Percentiles rank a stretch among this genome's conserved stretches.
These are phyloP conservation scores for Hydrangea macrophylla DNA, from an alignment of 148 eudicot species.

Conservation along the genomic window DNA sequence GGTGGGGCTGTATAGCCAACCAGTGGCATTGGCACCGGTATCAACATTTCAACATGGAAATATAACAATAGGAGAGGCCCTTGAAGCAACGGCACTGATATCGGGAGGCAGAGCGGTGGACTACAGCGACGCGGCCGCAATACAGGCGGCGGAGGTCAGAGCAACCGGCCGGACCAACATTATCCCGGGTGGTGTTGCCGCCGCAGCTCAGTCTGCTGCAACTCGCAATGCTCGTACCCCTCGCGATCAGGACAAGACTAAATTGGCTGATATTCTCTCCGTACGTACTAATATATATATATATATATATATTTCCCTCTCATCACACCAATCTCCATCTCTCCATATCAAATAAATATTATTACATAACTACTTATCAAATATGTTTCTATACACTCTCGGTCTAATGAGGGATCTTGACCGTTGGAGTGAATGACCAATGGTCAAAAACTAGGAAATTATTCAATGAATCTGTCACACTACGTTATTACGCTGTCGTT, in stretches of 20 bases:
- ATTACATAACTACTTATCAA: no score
- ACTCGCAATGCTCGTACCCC: slow-evolving; percentile 50
- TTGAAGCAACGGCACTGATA: slow-evolving; percentile 61
- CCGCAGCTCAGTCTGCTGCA: slow-evolving; percentile 87
- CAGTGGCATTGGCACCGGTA: background rate
- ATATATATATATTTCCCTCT: background rate
- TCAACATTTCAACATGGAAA: slow-evolving; percentile 9
- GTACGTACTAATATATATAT: slow-evolving; percentile 20
- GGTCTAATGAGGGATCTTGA: no score
- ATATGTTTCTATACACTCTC: no score
- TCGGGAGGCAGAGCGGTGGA: slow-evolving; percentile 57
- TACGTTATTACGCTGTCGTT: no score
- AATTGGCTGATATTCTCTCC: slow-evolving; percentile 55
- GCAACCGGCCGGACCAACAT: slow-evolving; percentile 82
- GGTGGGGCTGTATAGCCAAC: background rate
- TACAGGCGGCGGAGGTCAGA: slow-evolving; percentile 81
- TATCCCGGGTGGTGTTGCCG: slow-evolving; percentile 77
- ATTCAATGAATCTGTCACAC: no score
- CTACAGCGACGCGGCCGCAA: slow-evolving; percentile 78
- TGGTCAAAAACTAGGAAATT: no score
- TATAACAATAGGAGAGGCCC: slow-evolving; percentile 78
- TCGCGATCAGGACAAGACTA: slow-evolving; percentile 53
- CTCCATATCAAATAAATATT: no score
- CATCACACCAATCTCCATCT: no score
- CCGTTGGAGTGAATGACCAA: no score